Evolutionary conservation across 2,329 filamentous ascomycete species (phyloP).

Genomic region (Claviceps fusiformis): DNA sequence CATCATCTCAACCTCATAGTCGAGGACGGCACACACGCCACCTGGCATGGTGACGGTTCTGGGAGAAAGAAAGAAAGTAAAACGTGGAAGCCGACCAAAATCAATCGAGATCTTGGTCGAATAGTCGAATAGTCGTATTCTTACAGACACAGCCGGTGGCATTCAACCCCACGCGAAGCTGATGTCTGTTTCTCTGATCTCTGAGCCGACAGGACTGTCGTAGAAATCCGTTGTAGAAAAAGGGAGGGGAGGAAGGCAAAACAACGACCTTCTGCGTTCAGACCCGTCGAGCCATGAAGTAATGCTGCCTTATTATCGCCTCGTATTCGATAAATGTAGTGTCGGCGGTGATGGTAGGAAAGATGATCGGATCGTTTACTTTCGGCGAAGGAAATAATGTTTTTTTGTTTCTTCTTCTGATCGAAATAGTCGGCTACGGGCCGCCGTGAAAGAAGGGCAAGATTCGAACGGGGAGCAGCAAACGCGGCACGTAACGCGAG

Average conservation of each 20-base stretch:
- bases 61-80: slow-evolving; percentile 1
- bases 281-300: slow-evolving; percentile 18
- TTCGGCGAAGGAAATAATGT: not conserved
- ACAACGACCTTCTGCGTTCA: slow-evolving; percentile 11
- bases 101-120: slow-evolving; percentile 26
- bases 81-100: slow-evolving; percentile 24
- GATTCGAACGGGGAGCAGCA: not conserved
- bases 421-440: not conserved
- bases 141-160: slow-evolving; percentile 5
- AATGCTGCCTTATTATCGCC: slow-evolving; percentile 11
- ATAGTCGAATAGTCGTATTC: slow-evolving; percentile 3
- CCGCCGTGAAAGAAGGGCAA: not conserved
- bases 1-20: slow-evolving; percentile 96
- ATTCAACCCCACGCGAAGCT: not conserved
- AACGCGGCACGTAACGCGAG: not conserved
- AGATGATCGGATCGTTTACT: not conserved
- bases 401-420: not conserved
- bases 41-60: slow-evolving; percentile 46
- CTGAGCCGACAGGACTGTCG: not conserved
- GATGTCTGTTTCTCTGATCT: not conserved
- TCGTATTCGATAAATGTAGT: slow-evolving; percentile 10
- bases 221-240: not conserved
- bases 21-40: slow-evolving; percentile 83
- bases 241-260: slow-evolving; percentile 2
- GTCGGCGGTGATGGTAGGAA: slow-evolving; percentile 1